Evolutionary conservation across 768 basidiomycete species (phyloP).

Genomic region (Tylopilus rubrobrunneus): DNA sequence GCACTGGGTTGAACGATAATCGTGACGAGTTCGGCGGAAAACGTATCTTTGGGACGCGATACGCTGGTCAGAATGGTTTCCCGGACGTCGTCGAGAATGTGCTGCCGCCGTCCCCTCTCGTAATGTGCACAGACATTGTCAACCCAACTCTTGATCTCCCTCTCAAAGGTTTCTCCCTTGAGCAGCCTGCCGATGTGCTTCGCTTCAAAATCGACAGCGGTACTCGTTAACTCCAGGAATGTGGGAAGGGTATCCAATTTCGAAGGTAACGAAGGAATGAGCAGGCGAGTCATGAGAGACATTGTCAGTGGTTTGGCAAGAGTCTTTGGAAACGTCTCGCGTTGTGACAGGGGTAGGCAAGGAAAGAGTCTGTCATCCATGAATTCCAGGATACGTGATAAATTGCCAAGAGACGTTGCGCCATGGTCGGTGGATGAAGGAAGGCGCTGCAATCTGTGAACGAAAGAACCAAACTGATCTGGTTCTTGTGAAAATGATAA

Average conservation of each 20-base stretch:
- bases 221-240: constrained; percentile 54
- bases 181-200: constrained; percentile 48
- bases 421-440: constrained; percentile 40
- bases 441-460: constrained; percentile 46
- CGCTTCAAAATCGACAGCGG: constrained; percentile 67
- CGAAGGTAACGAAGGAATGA: constrained; percentile 68
- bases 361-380: constrained; percentile 55
- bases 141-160: constrained; percentile 64
- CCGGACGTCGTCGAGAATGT: constrained; percentile 63
- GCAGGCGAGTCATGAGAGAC: constrained; percentile 60
- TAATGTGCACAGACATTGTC: constrained; percentile 69
- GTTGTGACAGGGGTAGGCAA: constrained; percentile 46
- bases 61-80: constrained; percentile 42
- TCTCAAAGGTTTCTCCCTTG: constrained; percentile 44
- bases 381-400: constrained; percentile 60
- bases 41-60: constrained; percentile 20
- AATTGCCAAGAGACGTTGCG: constrained; percentile 44
- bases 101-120: constrained; percentile 67
- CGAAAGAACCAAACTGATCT: constrained; percentile 29
- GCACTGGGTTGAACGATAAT: background rate
- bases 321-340: constrained; percentile 46
- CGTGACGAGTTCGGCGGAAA: constrained; percentile 21
- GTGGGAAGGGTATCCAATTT: constrained; percentile 54
- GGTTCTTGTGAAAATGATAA: constrained; percentile 36
- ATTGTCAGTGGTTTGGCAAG: constrained; percentile 58